These are phyloP conservation scores for Solanum pennellii DNA, from an alignment of 257 asterid species.

Conservation along the genomic window DNA sequence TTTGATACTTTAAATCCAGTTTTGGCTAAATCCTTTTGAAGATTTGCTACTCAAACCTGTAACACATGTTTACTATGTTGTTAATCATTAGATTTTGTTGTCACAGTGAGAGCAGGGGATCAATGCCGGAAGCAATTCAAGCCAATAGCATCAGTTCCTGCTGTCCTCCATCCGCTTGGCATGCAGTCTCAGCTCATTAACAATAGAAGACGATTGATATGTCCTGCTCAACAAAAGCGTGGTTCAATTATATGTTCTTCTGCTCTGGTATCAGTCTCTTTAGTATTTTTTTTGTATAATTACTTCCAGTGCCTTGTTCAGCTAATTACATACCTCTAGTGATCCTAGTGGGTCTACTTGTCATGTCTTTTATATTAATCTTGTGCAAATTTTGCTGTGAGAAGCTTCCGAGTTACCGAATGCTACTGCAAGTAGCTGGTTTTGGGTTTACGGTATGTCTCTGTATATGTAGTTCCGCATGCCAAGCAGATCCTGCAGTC, in stretches of 20 bases:
- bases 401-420: neutral
- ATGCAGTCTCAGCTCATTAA: constrained; percentile 23
- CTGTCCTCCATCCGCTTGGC: constrained; percentile 20
- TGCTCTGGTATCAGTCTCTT: constrained; percentile 43
- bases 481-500: neutral
- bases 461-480: neutral
- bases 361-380: neutral
- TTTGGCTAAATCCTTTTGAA: neutral
- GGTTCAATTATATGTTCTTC: constrained; percentile 43
- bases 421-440: neutral
- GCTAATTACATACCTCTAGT: neutral
- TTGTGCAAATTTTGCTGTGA: neutral
- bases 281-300: neutral
- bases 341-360: neutral
- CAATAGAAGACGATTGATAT: constrained; percentile 3
- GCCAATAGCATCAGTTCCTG: constrained; percentile 8
- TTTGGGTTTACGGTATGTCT: neutral
- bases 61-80: neutral
- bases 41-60: neutral
- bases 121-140: constrained; percentile 17
- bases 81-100: constrained; percentile 3
- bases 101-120: constrained; percentile 20
- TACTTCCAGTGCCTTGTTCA: neutral
- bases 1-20: neutral
- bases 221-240: constrained; percentile 12